A percentile compares a stretch with the other conserved stretches of the same genome.
phyloP scores from a whole-genome alignment of 2,329 filamentous ascomycete genomes.

The Rasamsonia emersonii region DNA sequence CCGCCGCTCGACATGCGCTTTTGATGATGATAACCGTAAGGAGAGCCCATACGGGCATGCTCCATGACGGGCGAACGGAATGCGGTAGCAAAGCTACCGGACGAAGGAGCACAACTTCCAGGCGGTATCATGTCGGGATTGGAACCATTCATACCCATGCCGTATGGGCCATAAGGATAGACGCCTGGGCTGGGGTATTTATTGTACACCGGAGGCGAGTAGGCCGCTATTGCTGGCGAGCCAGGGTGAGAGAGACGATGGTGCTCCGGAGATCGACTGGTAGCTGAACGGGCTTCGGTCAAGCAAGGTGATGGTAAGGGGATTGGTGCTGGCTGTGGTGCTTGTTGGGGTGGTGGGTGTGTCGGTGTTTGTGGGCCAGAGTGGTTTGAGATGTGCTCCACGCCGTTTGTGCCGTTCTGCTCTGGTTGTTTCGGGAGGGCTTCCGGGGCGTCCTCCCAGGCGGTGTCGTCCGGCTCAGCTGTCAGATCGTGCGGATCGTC shows the following conservation, averaged over 20 bases:
- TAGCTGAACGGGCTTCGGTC: conserved; percentile 21
- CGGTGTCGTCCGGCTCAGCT: too few species aligned
- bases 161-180: conserved; percentile 28
- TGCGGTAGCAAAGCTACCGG: conserved; percentile 20
- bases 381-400: background rate
- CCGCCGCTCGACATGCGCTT: conserved; percentile 15
- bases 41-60: conserved; percentile 21
- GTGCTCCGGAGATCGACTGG: conserved; percentile 15
- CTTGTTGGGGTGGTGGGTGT: too few species aligned
- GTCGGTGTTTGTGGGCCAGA: too few species aligned
- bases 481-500: too few species aligned
- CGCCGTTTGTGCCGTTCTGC: background rate
- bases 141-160: conserved; percentile 20
- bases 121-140: conserved; percentile 20
- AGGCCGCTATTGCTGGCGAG: conserved; percentile 13
- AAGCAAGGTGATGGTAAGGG: conserved; percentile 23
- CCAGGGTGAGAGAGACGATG: conserved; percentile 16
- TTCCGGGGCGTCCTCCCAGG: background rate
- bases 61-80: conserved; percentile 30
- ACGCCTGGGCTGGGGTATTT: conserved; percentile 29
- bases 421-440: background rate
- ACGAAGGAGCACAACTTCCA: conserved; percentile 18
- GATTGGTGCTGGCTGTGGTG: conserved; percentile 13
- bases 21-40: conserved; percentile 23
- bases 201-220: conserved; percentile 16